Conservation (phyloP, 768 basidiomycete species). For the Lentinula sp. region DNA sequence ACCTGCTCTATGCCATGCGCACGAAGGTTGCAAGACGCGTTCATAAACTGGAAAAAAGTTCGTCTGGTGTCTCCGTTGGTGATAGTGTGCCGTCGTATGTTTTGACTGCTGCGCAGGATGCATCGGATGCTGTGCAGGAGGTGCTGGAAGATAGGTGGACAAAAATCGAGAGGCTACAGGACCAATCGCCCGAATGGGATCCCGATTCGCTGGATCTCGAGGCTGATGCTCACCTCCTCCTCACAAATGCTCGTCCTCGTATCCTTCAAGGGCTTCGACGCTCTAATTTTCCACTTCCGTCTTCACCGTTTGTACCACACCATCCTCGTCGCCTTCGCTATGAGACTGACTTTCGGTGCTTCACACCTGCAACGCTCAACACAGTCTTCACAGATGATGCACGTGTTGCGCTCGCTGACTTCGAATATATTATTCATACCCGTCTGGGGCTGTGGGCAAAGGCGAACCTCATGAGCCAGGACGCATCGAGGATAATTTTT, state of each 20-base stretch:
- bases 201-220: slow-evolving; percentile 19
- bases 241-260: slow-evolving; percentile 21
- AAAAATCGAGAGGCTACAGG: slow-evolving; percentile 18
- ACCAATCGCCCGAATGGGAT: slow-evolving; percentile 16
- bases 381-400: slow-evolving; percentile 7
- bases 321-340: slow-evolving; percentile 13
- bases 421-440: slow-evolving; percentile 26
- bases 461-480: slow-evolving; percentile 3
- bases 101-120: slow-evolving; percentile 11
- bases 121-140: slow-evolving; percentile 12
- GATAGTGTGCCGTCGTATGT: slow-evolving; percentile 12
- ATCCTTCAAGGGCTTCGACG: slow-evolving; percentile 15
- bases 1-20: slow-evolving; percentile 29
- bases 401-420: slow-evolving; percentile 24
- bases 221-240: slow-evolving; percentile 26
- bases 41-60: slow-evolving; percentile 25
- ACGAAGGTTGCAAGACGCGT: slow-evolving; percentile 31
- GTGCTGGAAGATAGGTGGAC: slow-evolving; percentile 29
- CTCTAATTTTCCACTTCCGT: not conserved
- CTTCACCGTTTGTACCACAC: slow-evolving; percentile 13
- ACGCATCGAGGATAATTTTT: slow-evolving; percentile 18
- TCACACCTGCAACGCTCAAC: not conserved
- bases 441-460: slow-evolving; percentile 27
- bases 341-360: slow-evolving; percentile 7
- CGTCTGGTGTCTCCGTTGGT: not conserved